Base-by-base conservation (phyloP, 2,329 filamentous ascomycete genomes). In the Boeremia lycopersici region DNA sequence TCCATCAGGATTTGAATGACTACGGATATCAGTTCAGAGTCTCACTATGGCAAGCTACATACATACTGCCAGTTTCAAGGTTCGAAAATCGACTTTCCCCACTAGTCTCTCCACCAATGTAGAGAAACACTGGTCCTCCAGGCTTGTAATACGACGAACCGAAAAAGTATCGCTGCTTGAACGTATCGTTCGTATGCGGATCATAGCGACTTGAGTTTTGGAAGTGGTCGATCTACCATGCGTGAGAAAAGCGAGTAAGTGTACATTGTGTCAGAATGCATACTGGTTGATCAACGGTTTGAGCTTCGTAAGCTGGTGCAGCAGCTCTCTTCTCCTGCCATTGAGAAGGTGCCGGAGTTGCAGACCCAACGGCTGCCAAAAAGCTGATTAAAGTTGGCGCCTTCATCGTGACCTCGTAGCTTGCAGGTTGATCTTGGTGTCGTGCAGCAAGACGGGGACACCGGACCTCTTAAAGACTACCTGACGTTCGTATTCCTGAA, bases 121-220 rank as follows among this genome's bases (percentile, higher is more conserved):
- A 81, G 7, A 81, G 61, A 56, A 79, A 78, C 0, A 83, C 75
- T 1, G 81, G 83, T 0, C 82, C 82, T 15, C 83, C 82, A 11
- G 81, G 74, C 57, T 81, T 77, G 63, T 84, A 85, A 66, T 83
- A 83, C 0, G 77, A 77, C 5, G 76, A 73, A 57, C 82, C 82
- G 40, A 84, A 81, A 63, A 81, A 84, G 64, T 82, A 85, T 41
- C 81, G 77, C 66, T 84, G 82, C 44, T 76, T 76, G 64, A 84
- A 85, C 1, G 81, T 85, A 15, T 73, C 79, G 53, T 78, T 76
- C 11, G 74, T 74, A 59, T 77, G 78, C 4, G 74, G 76, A 11
- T 63, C 61, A 63, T 79, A 80, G 8, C 67, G 66, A n/a, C 67
- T 58, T 33, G 68, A 71, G n/a, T 75, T 53, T 7, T 75, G 78